phyloP scores from a whole-genome alignment of 176 grass and related monocot genomes.

The Dendrocalamus sinicus region DNA sequence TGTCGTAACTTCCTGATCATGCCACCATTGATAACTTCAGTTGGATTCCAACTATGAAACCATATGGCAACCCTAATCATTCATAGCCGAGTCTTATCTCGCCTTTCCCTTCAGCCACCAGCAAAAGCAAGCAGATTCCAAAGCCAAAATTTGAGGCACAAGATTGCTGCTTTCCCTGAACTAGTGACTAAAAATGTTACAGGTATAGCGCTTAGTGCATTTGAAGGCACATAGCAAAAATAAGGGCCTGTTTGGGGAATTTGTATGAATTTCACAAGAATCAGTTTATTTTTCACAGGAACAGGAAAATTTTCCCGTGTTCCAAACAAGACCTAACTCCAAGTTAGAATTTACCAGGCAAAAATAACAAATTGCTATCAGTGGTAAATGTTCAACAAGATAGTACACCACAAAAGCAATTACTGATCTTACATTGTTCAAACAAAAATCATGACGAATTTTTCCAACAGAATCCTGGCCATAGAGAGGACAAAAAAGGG shows the following conservation, averaged over 20 bases:
- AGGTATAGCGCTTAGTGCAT: neutral
- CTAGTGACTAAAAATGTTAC: neutral
- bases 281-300: no score
- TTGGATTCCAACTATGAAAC: slow-evolving; percentile 51
- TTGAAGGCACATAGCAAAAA: neutral
- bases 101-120: slow-evolving; percentile 35
- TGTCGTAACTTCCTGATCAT: slow-evolving; percentile 1
- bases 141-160: slow-evolving; percentile 14
- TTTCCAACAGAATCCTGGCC: slow-evolving; percentile 30
- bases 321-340: neutral
- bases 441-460: slow-evolving; percentile 43
- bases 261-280: no score
- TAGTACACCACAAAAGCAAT: slow-evolving; percentile 23
- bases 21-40: slow-evolving; percentile 3
- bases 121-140: slow-evolving; percentile 28
- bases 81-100: slow-evolving; percentile 22
- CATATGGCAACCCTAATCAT: slow-evolving; percentile 37
- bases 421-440: slow-evolving; percentile 42
- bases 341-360: neutral
- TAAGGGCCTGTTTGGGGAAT: neutral
- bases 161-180: slow-evolving; percentile 2
- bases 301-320: no score
- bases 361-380: neutral
- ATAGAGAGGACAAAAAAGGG: slow-evolving; percentile 49
- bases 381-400: slow-evolving; percentile 2